These are phyloP conservation scores for Acacia melanoxylon DNA, from an alignment of 306 rosid genomes.

Conservation along the genomic window DNA sequence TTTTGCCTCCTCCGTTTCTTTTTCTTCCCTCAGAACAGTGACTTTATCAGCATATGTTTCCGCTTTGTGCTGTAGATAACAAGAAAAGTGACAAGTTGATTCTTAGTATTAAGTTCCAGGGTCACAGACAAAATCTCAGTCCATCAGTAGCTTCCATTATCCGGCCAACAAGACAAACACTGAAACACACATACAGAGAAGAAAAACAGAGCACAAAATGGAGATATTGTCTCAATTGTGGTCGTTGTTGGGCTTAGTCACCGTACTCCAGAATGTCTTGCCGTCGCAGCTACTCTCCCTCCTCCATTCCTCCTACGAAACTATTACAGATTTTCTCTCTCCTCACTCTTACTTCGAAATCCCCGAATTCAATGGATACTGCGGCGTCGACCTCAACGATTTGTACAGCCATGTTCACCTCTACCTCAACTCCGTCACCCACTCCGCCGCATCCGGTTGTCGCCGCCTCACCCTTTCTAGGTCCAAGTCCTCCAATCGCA, in stretches of 20 bases:
- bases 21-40: constrained; percentile 29
- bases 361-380: constrained; percentile 89
- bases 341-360: constrained; percentile 78
- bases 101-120: not conserved
- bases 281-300: constrained; percentile 81
- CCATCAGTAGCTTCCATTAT: constrained; percentile 8
- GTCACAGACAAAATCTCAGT: constrained; percentile 12
- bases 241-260: constrained; percentile 79
- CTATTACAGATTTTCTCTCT: constrained; percentile 69
- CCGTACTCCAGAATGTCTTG: constrained; percentile 78
- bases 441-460: constrained; percentile 49
- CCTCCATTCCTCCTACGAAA: constrained; percentile 72
- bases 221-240: constrained; percentile 87
- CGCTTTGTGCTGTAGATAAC: constrained; percentile 35
- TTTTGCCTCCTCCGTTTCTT: constrained; percentile 40
- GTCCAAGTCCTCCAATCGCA: constrained; percentile 71
- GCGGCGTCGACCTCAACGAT: constrained; percentile 80
- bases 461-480: constrained; percentile 77
- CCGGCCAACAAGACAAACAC: not conserved
- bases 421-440: constrained; percentile 65
- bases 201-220: constrained; percentile 36
- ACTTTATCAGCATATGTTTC: constrained; percentile 35
- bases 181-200: not conserved
- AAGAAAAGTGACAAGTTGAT: not conserved
- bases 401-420: constrained; percentile 84